Evolutionary conservation across 1,284 basidiomycete species (phyloP).

Genomic region (Psilocybe mexicana): DNA sequence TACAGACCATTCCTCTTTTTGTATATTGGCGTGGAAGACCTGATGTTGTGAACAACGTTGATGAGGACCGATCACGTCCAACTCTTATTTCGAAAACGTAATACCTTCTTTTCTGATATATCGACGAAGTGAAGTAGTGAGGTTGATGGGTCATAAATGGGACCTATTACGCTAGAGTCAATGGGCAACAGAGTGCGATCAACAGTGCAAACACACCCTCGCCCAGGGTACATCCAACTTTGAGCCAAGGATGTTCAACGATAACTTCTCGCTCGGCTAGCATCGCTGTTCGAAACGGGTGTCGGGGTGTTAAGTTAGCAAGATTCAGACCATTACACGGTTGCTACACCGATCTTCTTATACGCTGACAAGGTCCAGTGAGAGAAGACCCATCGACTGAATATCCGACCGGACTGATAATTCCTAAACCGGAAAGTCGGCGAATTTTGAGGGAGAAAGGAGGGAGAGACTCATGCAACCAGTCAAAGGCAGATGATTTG

Average conservation of each 20-base stretch:
- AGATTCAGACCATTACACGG: conserved; percentile 4
- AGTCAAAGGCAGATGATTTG: conserved; percentile 18
- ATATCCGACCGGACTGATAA: conserved; percentile 23
- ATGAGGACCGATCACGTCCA: conserved; percentile 4
- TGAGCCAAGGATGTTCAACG: conserved; percentile 47
- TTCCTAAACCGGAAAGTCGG: conserved; percentile 29
- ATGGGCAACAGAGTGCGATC: too few relatives aligned
- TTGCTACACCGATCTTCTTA: conserved; percentile 19
- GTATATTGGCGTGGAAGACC: conserved; percentile 56
- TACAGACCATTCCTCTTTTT: conserved; percentile 37
- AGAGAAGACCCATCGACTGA: conserved; percentile 18
- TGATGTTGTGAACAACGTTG: conserved; percentile 24
- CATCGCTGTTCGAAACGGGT: conserved; percentile 7
- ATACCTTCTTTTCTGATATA: conserved; percentile 57
- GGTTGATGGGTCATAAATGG: conserved; percentile 57
- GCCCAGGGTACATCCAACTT: conserved; percentile 59
- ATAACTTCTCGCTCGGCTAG: conserved; percentile 30
- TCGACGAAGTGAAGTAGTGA: conserved; percentile 66
- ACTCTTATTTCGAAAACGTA: conserved; percentile 6
- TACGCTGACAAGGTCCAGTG: conserved; percentile 20
- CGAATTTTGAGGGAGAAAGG: conserved; percentile 18
- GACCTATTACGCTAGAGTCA: conserved; percentile 39
- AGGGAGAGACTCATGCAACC: conserved; percentile 19
- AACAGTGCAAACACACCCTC: conserved; percentile 47
- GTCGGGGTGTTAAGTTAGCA: conserved; percentile 12